Evolutionary conservation across 2,329 filamentous ascomycete genomes (phyloP).

Genomic region (Knufia petricola): DNA sequence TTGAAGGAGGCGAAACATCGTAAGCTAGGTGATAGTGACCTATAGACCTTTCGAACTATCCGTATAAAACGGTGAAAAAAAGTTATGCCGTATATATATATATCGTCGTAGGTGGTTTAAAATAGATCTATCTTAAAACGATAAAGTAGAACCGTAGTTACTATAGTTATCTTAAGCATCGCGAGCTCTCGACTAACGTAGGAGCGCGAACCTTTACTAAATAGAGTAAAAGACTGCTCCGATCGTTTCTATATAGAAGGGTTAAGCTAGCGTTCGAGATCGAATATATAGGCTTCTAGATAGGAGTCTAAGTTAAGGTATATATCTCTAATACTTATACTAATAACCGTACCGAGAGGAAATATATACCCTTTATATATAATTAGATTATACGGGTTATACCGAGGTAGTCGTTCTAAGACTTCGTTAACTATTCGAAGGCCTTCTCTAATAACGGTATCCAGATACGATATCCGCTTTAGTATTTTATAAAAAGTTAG

Average conservation of each 20-base stretch:
- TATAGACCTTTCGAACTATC: constrained; percentile 3
- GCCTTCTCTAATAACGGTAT: constrained; percentile 28
- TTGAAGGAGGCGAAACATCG: constrained; percentile 1
- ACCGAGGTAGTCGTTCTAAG: constrained; percentile 24
- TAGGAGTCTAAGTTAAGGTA: constrained; percentile 14
- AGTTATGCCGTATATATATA: constrained; percentile 1
- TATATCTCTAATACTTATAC: constrained; percentile 20
- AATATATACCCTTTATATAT: constrained; percentile 15
- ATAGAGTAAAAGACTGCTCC: constrained; percentile 15
- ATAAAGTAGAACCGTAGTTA: constrained; percentile 13
- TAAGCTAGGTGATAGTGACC: constrained; percentile 2
- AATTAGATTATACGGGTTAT: constrained; percentile 17
- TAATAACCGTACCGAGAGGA: constrained; percentile 19
- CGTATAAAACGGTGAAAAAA: constrained; percentile 2
- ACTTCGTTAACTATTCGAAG: constrained; percentile 28
- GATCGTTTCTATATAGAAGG: neutral
- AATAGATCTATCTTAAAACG: constrained; percentile 8
- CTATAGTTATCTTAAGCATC: constrained; percentile 18
- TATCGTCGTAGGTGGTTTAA: constrained; percentile 1
- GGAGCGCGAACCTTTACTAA: constrained; percentile 15
- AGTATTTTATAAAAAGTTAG: constrained; percentile 22
- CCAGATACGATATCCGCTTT: constrained; percentile 27
- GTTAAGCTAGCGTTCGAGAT: constrained; percentile 17
- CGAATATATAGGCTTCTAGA: constrained; percentile 14
- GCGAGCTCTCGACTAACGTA: constrained; percentile 21